These are phyloP conservation scores for Pouteria campechiana DNA, from an alignment of 179 eudicot genomes.

Conservation along the genomic window DNA sequence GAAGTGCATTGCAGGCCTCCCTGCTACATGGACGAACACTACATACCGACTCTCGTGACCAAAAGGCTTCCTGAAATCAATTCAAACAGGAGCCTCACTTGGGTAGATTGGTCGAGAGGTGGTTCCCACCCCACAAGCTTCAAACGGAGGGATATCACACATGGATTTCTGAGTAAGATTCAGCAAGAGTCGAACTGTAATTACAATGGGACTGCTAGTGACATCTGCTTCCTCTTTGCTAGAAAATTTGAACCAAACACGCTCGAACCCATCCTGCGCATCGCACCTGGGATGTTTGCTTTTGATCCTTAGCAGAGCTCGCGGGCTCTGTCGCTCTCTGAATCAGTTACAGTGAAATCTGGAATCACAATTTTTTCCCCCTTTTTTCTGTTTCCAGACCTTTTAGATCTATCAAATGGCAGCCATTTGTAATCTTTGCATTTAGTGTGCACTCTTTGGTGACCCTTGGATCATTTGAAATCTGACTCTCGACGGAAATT, in stretches of 20 bases:
- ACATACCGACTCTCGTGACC: conserved; percentile 40
- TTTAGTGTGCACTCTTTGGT: too few relatives aligned
- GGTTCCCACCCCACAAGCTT: conserved; percentile 51
- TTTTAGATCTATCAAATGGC: too few relatives aligned
- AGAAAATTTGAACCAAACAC: conserved; percentile 42
- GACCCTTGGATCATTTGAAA: too few relatives aligned
- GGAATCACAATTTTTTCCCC: not conserved
- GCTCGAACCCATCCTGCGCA: conserved; percentile 25
- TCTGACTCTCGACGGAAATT: too few relatives aligned
- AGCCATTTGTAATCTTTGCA: too few relatives aligned
- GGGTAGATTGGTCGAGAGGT: conserved; percentile 42
- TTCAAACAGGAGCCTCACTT: conserved; percentile 34
- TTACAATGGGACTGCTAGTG: conserved; percentile 25
- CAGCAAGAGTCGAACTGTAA: conserved; percentile 23
- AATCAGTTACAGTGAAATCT: too few relatives aligned
- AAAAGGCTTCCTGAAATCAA: conserved; percentile 14
- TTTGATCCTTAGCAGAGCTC: conserved; percentile 27
- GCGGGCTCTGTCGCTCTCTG: too few relatives aligned
- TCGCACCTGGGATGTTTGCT: conserved; percentile 28
- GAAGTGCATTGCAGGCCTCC: conserved; percentile 28
- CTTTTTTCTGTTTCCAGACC: not conserved
- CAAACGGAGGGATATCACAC: conserved; percentile 17
- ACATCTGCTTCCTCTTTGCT: conserved; percentile 48
- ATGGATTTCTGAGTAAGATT: conserved; percentile 26
- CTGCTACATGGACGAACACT: conserved; percentile 61